Evolutionary conservation across 169 alveolate genomes (phyloP).

Genomic region (Plasmodium malariae): DNA sequence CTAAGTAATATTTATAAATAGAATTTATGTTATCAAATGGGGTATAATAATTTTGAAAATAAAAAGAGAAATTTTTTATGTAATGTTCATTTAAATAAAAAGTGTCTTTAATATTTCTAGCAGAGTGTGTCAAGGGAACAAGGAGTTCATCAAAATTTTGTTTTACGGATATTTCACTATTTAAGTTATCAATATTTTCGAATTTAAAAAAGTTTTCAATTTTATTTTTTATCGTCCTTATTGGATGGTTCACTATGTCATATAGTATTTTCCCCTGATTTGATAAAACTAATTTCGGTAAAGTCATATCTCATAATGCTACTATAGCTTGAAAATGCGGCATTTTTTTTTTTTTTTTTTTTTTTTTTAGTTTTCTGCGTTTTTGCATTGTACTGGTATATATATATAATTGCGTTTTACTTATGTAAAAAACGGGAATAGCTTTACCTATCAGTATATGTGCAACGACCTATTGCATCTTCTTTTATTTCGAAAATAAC

Average conservation of each 20-base stretch:
- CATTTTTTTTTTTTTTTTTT: not conserved
- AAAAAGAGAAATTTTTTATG: conserved; percentile 30
- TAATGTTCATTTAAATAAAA: conserved; percentile 85
- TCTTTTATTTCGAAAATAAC: too few relatives aligned
- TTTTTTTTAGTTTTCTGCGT: too few relatives aligned
- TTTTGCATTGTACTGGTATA: too few relatives aligned
- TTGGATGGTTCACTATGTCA: conserved; percentile 47
- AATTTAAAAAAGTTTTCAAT: conserved; percentile 61
- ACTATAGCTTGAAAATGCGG: too few relatives aligned
- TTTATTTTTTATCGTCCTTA: conserved; percentile 52
- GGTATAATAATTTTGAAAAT: conserved; percentile 8
- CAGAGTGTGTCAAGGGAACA: conserved; percentile 92
- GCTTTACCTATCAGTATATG: too few relatives aligned
- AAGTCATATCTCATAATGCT: not conserved
- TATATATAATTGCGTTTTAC: too few relatives aligned
- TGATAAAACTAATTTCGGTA: conserved; percentile 53
- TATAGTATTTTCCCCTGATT: conserved; percentile 52
- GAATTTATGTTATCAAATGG: conserved; percentile 64
- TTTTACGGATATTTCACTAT: conserved; percentile 80
- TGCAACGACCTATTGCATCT: too few relatives aligned
- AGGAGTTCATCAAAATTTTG: conserved; percentile 92
- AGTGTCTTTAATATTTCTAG: conserved; percentile 90
- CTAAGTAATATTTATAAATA: conserved; percentile 75
- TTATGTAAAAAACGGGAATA: too few relatives aligned
- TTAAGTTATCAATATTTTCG: conserved; percentile 75